phyloP scores from a whole-genome alignment of 164 flowering plant genomes.

The Vitis labrusca region DNA sequence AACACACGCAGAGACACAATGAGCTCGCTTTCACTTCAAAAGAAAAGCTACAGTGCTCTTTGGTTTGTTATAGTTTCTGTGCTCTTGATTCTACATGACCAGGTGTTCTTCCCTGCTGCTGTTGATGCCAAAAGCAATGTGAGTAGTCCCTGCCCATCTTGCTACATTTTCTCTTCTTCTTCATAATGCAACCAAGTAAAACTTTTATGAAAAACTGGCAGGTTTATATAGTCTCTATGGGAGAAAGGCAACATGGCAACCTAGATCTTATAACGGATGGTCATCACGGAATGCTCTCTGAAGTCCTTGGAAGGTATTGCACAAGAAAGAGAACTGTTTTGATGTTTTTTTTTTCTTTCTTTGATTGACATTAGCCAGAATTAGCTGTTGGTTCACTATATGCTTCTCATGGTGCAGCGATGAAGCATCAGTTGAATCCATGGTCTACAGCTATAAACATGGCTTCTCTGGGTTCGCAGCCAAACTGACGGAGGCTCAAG shows the following conservation, averaged over 20 bases:
- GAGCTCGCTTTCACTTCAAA: too few relatives aligned
- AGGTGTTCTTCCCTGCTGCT: background rate
- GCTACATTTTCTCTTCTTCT: background rate
- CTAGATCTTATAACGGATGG: background rate
- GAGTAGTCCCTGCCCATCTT: background rate
- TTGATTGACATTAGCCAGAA: too few relatives aligned
- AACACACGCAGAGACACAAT: too few relatives aligned
- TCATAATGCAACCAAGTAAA: background rate
- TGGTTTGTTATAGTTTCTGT: too few relatives aligned
- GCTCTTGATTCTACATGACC: too few relatives aligned
- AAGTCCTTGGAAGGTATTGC: conserved; percentile 20
- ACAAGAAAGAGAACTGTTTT: too few relatives aligned
- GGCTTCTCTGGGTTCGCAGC: conserved; percentile 37
- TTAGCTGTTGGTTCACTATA: background rate
- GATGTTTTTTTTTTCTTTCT: too few relatives aligned
- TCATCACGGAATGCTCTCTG: conserved; percentile 16
- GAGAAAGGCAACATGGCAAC: conserved; percentile 17
- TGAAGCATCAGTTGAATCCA: conserved; percentile 13
- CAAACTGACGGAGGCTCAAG: conserved; percentile 25
- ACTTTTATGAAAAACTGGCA: background rate
- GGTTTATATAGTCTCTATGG: conserved; percentile 30
- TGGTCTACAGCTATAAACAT: conserved; percentile 30
- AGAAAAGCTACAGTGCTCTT: too few relatives aligned
- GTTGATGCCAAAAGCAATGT: conserved; percentile 11
- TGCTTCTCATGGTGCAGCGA: conserved; percentile 12